phyloP scores from a whole-genome alignment of 2,329 filamentous ascomycete species.

The Beauveria brongniartii region DNA sequence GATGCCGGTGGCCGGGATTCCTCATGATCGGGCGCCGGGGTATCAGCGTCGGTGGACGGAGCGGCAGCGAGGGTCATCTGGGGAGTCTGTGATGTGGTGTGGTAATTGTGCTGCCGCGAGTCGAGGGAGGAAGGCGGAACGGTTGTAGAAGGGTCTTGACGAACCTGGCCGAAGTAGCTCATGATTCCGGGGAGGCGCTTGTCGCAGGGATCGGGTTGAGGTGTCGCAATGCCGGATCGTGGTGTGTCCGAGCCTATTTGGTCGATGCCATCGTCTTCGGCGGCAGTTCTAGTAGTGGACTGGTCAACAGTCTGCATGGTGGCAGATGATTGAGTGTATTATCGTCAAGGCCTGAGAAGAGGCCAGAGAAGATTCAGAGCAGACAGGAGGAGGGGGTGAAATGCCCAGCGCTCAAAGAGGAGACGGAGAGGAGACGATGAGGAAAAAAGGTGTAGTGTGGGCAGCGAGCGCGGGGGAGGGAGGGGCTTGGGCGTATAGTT shows the following conservation, averaged over 20 bases:
- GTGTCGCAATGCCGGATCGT: conserved; percentile 85
- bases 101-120: conserved; percentile 23
- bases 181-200: conserved; percentile 93
- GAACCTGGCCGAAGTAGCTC: conserved; percentile 99
- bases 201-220: conserved; percentile 86
- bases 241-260: conserved; percentile 80
- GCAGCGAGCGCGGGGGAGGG: conserved; percentile 9
- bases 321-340: conserved; percentile 10
- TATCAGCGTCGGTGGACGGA: background rate
- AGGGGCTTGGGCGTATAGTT: conserved; percentile 8
- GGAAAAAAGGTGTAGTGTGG: conserved; percentile 1
- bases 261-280: conserved; percentile 65
- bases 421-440: background rate
- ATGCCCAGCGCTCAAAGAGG: conserved; percentile 1
- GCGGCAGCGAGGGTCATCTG: background rate
- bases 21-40: background rate
- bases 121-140: conserved; percentile 23
- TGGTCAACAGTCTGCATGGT: conserved; percentile 44
- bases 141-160: conserved; percentile 64
- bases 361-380: conserved; percentile 11
- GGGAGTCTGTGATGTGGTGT: conserved; percentile 1
- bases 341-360: background rate
- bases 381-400: background rate
- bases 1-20: background rate
- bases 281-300: conserved; percentile 43